These are phyloP conservation scores for Paramecium primaurelia DNA, from an alignment of 73 alveolate genomes.

Conservation along the genomic window DNA sequence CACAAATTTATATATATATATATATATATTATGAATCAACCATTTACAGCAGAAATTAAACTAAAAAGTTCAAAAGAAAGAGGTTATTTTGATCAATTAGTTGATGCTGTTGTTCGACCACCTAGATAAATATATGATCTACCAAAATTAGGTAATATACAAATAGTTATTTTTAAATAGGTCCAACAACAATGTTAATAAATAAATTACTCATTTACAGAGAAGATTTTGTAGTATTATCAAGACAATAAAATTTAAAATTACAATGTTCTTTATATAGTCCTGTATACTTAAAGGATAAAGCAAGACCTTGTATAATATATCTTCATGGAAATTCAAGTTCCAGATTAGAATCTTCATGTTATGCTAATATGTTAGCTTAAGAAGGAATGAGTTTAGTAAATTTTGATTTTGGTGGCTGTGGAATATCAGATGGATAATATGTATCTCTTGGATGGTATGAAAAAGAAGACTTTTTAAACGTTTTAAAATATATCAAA, in stretches of 20 bases:
- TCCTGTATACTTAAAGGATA: constrained; percentile 80
- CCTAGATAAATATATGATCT: constrained; percentile 83
- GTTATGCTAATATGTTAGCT: constrained; percentile 72
- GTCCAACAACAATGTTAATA: constrained; percentile 68
- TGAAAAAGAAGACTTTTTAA: constrained; percentile 80
- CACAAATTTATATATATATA: not conserved
- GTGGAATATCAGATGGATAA: constrained; percentile 84
- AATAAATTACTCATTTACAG: constrained; percentile 66
- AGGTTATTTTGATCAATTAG: constrained; percentile 22
- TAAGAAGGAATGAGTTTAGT: constrained; percentile 76
- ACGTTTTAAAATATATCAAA: constrained; percentile 73
- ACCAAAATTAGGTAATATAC: constrained; percentile 79
- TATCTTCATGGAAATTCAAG: constrained; percentile 94
- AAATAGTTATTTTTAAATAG: constrained; percentile 54
- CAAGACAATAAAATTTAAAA: constrained; percentile 57
- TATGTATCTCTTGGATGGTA: constrained; percentile 86
- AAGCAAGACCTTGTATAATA: constrained; percentile 84
- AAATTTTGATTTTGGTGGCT: constrained; percentile 84
- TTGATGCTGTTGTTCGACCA: constrained; percentile 89
- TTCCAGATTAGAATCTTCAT: constrained; percentile 89
- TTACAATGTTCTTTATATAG: constrained; percentile 80
- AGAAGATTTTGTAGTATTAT: constrained; percentile 23
- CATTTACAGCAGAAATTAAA: not conserved
- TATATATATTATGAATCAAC: not conserved
- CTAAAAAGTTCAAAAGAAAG: constrained; percentile 1